phyloP scores from a whole-genome alignment of 2,329 filamentous ascomycete species.

The Sphaerostilbella broomeana region DNA sequence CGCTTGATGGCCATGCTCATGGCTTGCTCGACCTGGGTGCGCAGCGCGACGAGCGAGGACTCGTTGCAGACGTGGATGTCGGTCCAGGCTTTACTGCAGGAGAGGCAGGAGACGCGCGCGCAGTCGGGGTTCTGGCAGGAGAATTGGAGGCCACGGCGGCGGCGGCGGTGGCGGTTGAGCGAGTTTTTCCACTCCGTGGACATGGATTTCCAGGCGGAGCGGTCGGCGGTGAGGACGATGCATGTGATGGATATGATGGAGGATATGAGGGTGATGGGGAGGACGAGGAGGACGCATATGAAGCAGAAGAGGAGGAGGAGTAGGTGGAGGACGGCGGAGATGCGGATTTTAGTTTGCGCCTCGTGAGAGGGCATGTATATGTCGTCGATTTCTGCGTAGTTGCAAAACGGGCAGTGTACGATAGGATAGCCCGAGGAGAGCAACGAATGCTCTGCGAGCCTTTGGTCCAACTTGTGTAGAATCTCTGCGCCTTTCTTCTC shows the following conservation, averaged over 20 bases:
- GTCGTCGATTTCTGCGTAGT: conserved; percentile 83
- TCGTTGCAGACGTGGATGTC: conserved; percentile 91
- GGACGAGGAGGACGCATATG: conserved; percentile 48
- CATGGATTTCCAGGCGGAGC: conserved; percentile 36
- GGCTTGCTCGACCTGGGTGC: conserved; percentile 84
- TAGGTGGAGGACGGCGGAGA: conserved; percentile 42
- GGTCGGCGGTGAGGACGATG: conserved; percentile 37
- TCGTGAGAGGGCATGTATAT: conserved; percentile 55
- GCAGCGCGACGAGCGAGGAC: conserved; percentile 70
- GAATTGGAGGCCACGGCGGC: conserved; percentile 69
- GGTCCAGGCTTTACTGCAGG: conserved; percentile 74
- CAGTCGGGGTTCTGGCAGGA: conserved; percentile 67
- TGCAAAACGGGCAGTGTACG: conserved; percentile 82
- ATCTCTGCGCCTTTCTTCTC: conserved; percentile 65
- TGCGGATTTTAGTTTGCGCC: conserved; percentile 50
- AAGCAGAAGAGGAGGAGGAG: conserved; percentile 47
- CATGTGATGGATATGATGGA: conserved; percentile 39
- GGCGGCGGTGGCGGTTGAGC: conserved; percentile 60
- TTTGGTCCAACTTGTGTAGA: conserved; percentile 68
- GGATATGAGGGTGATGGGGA: conserved; percentile 45
- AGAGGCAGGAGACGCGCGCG: conserved; percentile 65
- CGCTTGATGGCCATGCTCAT: conserved; percentile 93
- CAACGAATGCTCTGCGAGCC: conserved; percentile 70
- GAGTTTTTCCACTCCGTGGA: conserved; percentile 49
- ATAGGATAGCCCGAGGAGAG: conserved; percentile 67